A percentile compares a stretch with the other conserved stretches of the same genome.
These are phyloP conservation scores for Hapsidospora chrysogenum DNA, from an alignment of 495 filamentous ascomycete genomes.

Conservation along the genomic window DNA sequence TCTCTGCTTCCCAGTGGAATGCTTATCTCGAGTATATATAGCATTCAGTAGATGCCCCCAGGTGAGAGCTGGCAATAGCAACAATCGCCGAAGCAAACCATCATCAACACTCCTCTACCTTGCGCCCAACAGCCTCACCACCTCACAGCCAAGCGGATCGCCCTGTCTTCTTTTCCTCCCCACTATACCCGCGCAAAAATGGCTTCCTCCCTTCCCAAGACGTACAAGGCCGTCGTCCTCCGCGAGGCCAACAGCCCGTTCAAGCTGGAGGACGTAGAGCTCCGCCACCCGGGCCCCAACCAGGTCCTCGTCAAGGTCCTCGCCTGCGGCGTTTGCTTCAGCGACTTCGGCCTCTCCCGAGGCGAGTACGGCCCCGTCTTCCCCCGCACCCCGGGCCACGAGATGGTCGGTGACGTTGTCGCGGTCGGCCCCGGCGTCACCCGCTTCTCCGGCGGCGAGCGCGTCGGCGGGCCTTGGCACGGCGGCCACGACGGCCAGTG, in stretches of 20 bases:
- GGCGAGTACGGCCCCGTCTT: conserved; percentile 24
- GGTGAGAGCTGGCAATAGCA: too few relatives aligned
- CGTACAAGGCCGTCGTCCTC: conserved; percentile 31
- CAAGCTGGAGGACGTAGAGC: conserved; percentile 22
- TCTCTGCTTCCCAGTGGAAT: too few relatives aligned
- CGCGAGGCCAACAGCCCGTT: conserved; percentile 18
- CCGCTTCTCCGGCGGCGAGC: conserved; percentile 27
- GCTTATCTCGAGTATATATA: too few relatives aligned
- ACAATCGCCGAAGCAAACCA: too few relatives aligned
- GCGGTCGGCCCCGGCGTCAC: conserved; percentile 27
- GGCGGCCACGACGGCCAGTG: conserved; percentile 35
- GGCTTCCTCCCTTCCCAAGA: conserved; percentile 27
- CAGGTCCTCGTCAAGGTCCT: conserved; percentile 36
- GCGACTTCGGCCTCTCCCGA: conserved; percentile 20
- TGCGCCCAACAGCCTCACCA: too few relatives aligned
- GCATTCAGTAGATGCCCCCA: too few relatives aligned
- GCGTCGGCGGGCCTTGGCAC: conserved; percentile 39
- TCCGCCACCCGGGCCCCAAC: conserved; percentile 21
- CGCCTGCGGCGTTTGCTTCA: conserved; percentile 36
- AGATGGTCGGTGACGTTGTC: conserved; percentile 34
- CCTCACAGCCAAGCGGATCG: too few relatives aligned
- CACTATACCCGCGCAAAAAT: too few relatives aligned
- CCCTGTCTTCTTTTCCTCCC: too few relatives aligned
- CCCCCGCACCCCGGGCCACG: conserved; percentile 37
- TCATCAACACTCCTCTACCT: too few relatives aligned